Base-by-base conservation (phyloP, 2,329 filamentous ascomycete genomes). In the Aureobasidium sp. region DNA sequence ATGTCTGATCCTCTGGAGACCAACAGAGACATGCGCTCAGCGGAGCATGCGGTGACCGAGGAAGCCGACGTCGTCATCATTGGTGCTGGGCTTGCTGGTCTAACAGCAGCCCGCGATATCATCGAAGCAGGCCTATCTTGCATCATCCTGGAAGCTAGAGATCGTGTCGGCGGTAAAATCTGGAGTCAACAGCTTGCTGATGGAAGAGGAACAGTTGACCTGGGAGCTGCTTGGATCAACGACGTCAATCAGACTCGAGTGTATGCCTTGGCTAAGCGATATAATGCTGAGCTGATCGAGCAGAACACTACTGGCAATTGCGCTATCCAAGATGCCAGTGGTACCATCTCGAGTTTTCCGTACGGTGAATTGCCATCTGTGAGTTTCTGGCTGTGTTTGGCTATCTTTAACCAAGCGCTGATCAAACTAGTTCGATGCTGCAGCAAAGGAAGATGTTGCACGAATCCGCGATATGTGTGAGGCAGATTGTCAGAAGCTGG, bases 141-240 rank as follows among this genome's bases (percentile, higher is more conserved):
- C 36, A 66, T 70, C 52, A 66, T 74, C 1, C 64, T 73, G 7
- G 72, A 74, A 66, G 72, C 71, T 12, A 64, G 72, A 39, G 70
- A 73, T 62, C 65, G 72, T 12, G 70, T 74, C 1, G 72, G 72
- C 3, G 71, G 72, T 73, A 84, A 83, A 69, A 81, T 78, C 0
- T 80, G 74, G 70, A 79, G 74, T 3, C 63, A 71, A 3, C 68
- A 71, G 1, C 64, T 72, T 9, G 66, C 71, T 63, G 70, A 37
- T 12, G 74, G 68, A 32, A 70, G 69, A 2, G 78, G 77, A 0
- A 63, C 72, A 0, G 74, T 79, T 7, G 84, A 86, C 26, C 67
- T 84, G 0, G 83, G 83, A 2, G 84, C 82, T 0, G 82, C 81
- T 0, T 86, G 83, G 84, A 79, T 85, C 65, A 86, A 86, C 64